phyloP scores from a whole-genome alignment of 1,139 yeast species.

The Sugiyamaella grinbergsii region DNA sequence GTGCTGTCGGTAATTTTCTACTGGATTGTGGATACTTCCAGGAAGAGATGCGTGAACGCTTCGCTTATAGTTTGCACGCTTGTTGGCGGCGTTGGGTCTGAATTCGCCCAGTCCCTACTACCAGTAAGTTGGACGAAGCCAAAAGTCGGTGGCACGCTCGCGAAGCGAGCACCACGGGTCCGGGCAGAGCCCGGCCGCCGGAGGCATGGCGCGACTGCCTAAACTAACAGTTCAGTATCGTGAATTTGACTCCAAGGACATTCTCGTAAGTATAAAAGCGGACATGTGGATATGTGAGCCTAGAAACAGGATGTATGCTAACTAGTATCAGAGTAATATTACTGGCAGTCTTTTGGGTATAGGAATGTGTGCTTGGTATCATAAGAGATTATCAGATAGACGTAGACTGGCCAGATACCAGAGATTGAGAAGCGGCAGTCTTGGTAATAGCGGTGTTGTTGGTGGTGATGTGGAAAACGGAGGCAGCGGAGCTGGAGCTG shows the following conservation, averaged over 20 bases:
- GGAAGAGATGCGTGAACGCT: constrained; percentile 47
- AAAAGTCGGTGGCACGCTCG: too few species aligned
- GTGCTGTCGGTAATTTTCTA: constrained; percentile 56
- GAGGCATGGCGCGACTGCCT: too few species aligned
- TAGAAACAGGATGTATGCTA: constrained; percentile 15
- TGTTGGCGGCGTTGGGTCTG: constrained; percentile 55
- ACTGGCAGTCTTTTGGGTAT: constrained; percentile 43
- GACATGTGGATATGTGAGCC: too few species aligned
- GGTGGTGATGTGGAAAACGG: background rate
- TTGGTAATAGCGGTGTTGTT: background rate
- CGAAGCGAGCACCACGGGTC: background rate
- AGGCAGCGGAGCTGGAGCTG: constrained; percentile 1
- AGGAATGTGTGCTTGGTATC: constrained; percentile 41
- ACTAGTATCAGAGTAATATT: constrained; percentile 37
- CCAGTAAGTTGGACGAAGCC: constrained; percentile 30
- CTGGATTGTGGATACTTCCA: constrained; percentile 53
- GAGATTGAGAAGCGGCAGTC: constrained; percentile 32
- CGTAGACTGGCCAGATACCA: constrained; percentile 39
- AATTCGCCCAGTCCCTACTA: constrained; percentile 48
- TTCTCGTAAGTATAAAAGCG: constrained; percentile 28
- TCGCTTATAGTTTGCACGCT: constrained; percentile 52
- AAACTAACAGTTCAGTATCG: constrained; percentile 32
- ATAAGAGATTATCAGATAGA: constrained; percentile 40
- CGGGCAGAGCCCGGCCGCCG: too few species aligned
- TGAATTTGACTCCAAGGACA: constrained; percentile 43